A percentile compares a stretch with the other conserved stretches of the same genome.
Conservation (phyloP, 78 protist genomes). For the Dictyostelium firmibasis region DNA sequence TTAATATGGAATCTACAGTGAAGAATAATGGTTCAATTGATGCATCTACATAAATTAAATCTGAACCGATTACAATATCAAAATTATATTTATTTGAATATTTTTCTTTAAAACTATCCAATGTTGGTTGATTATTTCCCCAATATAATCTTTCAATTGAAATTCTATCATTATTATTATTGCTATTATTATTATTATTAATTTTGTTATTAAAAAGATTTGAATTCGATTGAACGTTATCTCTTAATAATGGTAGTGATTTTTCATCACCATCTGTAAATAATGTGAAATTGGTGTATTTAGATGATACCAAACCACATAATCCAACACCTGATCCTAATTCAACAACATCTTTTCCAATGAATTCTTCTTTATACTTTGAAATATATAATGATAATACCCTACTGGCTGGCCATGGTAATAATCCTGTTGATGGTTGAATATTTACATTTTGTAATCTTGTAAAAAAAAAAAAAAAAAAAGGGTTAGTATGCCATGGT, state of each 20-base stretch:
- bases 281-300: neutral
- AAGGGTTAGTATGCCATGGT: too few species aligned
- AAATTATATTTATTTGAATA: neutral
- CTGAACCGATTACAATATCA: neutral
- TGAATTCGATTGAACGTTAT: neutral
- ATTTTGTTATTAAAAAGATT: neutral
- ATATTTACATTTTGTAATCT: slow-evolving; percentile 64
- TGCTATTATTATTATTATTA: too few species aligned
- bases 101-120: neutral
- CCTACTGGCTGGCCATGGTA: slow-evolving; percentile 69
- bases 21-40: slow-evolving; percentile 53
- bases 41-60: slow-evolving; percentile 25
- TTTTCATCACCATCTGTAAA: slow-evolving; percentile 42
- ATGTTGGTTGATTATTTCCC: slow-evolving; percentile 10
- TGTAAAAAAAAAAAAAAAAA: neutral
- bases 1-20: slow-evolving; percentile 27
- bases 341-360: slow-evolving; percentile 25
- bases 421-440: slow-evolving; percentile 71
- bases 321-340: slow-evolving; percentile 61
- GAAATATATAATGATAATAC: slow-evolving; percentile 26
- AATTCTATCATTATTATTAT: neutral
- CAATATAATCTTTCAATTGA: neutral
- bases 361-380: neutral
- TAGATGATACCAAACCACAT: slow-evolving; percentile 43
- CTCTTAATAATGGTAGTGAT: neutral